phyloP scores from a whole-genome alignment of 306 rosid species.

The Echinosophora koreensis region DNA sequence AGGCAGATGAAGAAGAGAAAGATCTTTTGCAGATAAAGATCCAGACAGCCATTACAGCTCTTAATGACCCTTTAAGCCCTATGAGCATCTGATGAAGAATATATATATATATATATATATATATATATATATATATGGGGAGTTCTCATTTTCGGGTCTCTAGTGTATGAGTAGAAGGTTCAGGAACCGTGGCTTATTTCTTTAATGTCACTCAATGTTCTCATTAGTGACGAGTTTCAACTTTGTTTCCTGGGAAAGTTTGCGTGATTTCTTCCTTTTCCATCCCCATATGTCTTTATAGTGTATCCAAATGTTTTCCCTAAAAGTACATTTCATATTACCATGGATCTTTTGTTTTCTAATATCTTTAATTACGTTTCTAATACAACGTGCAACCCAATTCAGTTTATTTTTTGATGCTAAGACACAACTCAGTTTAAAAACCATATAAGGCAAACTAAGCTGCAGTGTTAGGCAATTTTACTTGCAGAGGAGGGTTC shows the following conservation, averaged over 20 bases:
- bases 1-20: constrained; percentile 91
- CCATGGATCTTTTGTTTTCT: no score
- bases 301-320: background rate
- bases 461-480: no score
- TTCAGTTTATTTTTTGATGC: no score
- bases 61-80: constrained; percentile 83
- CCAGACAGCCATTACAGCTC: constrained; percentile 77
- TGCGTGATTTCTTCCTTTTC: constrained; percentile 18
- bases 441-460: no score
- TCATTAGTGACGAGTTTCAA: background rate
- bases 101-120: background rate
- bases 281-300: constrained; percentile 13
- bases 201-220: background rate
- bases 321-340: background rate
- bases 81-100: constrained; percentile 66
- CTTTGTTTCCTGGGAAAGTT: constrained; percentile 29
- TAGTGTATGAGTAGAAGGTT: constrained; percentile 11
- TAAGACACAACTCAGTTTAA: no score
- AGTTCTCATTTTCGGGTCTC: constrained; percentile 6
- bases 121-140: background rate
- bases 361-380: no score
- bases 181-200: constrained; percentile 21
- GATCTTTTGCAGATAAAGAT: constrained; percentile 70
- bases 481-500: no score
- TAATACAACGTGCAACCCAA: no score